A percentile compares a stretch with the other conserved stretches of the same genome.
Conservation (phyloP, 306 rosid genomes). For the Cajanus cajan region DNA sequence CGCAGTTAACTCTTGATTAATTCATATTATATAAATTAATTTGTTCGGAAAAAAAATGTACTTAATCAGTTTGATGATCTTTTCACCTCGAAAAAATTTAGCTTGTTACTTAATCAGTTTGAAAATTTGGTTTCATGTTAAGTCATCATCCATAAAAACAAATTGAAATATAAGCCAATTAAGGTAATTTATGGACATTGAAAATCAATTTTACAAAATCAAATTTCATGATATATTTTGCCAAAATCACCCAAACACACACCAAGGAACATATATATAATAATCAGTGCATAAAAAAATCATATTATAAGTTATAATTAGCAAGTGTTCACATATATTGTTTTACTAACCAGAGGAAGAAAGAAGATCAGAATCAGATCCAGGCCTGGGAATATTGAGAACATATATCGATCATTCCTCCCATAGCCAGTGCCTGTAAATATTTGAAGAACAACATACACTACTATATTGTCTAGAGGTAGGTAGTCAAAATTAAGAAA, state of each 20-base stretch:
- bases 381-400: not conserved
- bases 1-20: not conserved
- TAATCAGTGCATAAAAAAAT: not conserved
- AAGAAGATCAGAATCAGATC: not conserved
- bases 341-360: not conserved
- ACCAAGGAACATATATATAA: no score
- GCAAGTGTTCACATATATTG: not conserved
- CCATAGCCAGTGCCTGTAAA: not conserved
- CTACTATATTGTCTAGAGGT: not conserved
- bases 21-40: not conserved
- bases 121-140: no score
- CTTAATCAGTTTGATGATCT: not conserved
- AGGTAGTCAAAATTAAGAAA: not conserved
- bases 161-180: no score
- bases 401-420: not conserved
- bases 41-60: not conserved
- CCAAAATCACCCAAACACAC: no score
- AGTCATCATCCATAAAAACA: no score
- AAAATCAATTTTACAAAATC: no score
- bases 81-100: not conserved
- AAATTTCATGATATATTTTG: no score
- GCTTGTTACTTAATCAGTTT: not conserved
- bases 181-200: no score
- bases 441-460: not conserved
- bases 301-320: not conserved